Conservation (phyloP, 768 basidiomycete species). For the Scleroderma citrinum region DNA sequence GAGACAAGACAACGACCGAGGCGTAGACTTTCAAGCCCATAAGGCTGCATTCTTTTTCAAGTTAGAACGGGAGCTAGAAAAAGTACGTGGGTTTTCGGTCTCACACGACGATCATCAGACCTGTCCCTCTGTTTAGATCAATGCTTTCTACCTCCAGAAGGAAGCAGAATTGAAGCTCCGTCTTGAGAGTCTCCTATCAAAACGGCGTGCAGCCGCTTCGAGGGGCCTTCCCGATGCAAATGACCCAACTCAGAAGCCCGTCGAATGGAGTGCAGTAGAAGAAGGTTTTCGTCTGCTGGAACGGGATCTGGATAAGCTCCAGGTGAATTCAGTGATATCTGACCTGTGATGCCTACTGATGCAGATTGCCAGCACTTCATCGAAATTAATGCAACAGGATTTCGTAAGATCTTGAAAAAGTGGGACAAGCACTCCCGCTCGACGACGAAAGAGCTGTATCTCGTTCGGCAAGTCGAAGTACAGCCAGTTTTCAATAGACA, state of each 20-base stretch:
- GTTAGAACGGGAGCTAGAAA: conserved; percentile 93
- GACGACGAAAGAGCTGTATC: conserved; percentile 93
- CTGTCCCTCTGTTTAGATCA: conserved; percentile 58
- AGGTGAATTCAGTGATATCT: conserved; percentile 46
- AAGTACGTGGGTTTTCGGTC: conserved; percentile 45
- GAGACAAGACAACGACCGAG: conserved; percentile 64
- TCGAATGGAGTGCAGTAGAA: conserved; percentile 93
- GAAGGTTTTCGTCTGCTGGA: conserved; percentile 95
- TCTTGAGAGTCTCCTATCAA: conserved; percentile 88
- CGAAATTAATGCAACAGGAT: conserved; percentile 95
- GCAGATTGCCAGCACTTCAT: conserved; percentile 73
- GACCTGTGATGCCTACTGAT: conserved; percentile 10
- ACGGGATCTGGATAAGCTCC: conserved; percentile 89
- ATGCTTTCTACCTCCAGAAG: conserved; percentile 95
- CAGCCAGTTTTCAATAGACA: conserved; percentile 97
- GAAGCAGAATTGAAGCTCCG: conserved; percentile 91
- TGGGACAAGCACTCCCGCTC: conserved; percentile 97
- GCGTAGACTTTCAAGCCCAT: conserved; percentile 87
- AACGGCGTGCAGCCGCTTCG: conserved; percentile 79
- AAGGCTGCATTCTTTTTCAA: conserved; percentile 99
- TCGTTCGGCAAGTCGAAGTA: conserved; percentile 95
- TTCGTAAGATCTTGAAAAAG: conserved; percentile 96
- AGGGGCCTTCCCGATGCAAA: conserved; percentile 62
- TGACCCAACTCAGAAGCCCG: conserved; percentile 52
- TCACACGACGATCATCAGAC: conserved; percentile 3